Evolutionary conservation across 331 rosid species (phyloP), one percentile per base, ranked within the genome.

Genomic region (Quercus lobata): DNA sequence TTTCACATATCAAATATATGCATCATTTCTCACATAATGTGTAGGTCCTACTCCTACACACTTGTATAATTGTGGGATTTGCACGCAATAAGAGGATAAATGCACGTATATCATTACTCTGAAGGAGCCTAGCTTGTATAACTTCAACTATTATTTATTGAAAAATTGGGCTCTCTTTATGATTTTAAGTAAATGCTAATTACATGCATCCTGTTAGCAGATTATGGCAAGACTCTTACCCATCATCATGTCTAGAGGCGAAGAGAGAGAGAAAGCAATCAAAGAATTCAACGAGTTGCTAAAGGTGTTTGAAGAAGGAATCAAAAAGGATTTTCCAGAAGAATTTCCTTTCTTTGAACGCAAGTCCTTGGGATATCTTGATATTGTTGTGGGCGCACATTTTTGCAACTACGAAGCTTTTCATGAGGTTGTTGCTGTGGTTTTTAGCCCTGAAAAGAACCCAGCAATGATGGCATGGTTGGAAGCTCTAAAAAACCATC

Each of bases 301-400:
- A 0, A 55, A 27, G 66, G 90, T 72, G 9, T 87, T 89, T 60
- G 84, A 79, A 80, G 80, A 87, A 69, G 93, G 91, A 73, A 57
- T 82, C 58, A 77, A 81, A 73, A 68, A 58, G 34, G 87, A 81
- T 79, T 81, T 82, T 58, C 55, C 54, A 0, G 81, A 74, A 30
- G 60, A 80, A 16, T 65, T 74, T 12, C 70, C 68, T 19, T 77
- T 75, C 54, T 75, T 52, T 56, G 27, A 78, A 0, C 72, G 73
- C 0, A 58, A 80, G 49, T 57, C 75, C 41, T 29, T 86, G 46
- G 88, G 85, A 69, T 49, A 84, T 25, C 57, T 84, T 1, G 90
- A 86, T 27, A 84, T 85, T 52, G 78, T 84, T 32, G 88, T 82
- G 11, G 88, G 87, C 21, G 12, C 84, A 16, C 22, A 29, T 73